Percentiles rank a stretch among this genome's conserved stretches.
Conservation (phyloP, 2,329 filamentous ascomycete species). For the Zopfia rhizophila region DNA sequence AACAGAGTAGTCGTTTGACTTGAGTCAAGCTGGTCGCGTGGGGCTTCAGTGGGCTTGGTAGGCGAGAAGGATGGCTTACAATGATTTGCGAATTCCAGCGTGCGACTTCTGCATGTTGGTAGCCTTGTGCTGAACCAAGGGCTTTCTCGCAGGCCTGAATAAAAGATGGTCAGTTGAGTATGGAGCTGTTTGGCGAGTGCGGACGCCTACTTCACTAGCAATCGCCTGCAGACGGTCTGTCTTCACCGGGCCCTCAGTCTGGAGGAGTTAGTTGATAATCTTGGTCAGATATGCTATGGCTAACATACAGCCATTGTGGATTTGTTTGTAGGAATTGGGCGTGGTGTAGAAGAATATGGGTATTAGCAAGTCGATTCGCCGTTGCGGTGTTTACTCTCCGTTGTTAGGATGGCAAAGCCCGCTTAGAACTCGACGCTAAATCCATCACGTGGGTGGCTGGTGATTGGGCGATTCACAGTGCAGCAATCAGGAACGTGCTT, state of each 20-base stretch:
- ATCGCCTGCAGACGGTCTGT: conserved; percentile 45
- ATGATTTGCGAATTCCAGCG: conserved; percentile 95
- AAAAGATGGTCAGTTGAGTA: conserved; percentile 17
- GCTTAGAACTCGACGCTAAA: conserved; percentile 3
- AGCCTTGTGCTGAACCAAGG: conserved; percentile 78
- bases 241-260: conserved; percentile 45
- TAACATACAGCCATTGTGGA: conserved; percentile 42
- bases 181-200: neutral
- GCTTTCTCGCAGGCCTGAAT: conserved; percentile 82
- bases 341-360: neutral
- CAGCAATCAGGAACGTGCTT: conserved; percentile 21
- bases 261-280: conserved; percentile 9
- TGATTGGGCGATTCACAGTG: conserved; percentile 34
- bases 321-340: conserved; percentile 26
- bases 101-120: conserved; percentile 86
- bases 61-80: conserved; percentile 64
- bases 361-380: conserved; percentile 1
- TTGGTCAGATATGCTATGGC: neutral
- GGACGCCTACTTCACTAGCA: conserved; percentile 36
- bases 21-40: no score
- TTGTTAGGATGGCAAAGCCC: conserved; percentile 12
- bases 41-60: conserved; percentile 5
- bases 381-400: conserved; percentile 21
- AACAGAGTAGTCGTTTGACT: no score
- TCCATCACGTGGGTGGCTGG: conserved; percentile 34